Percentiles rank a stretch among this genome's conserved stretches.
Conservation (phyloP, 2,329 filamentous ascomycete genomes). For the Didymellaceae sp. region DNA sequence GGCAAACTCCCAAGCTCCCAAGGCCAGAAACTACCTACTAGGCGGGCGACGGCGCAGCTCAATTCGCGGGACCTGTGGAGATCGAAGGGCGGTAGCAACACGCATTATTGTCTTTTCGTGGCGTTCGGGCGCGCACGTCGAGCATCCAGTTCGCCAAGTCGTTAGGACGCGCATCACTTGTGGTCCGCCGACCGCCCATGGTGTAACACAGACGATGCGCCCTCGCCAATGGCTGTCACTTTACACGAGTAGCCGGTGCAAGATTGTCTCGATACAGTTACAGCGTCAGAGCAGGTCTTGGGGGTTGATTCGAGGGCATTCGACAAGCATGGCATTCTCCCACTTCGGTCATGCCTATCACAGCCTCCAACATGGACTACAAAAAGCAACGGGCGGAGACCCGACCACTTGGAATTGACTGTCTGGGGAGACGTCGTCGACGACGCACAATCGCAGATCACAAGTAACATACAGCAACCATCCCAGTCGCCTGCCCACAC, state of each 20-base stretch:
- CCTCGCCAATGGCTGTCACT: conserved; percentile 13
- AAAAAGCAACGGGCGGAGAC: conserved; percentile 16
- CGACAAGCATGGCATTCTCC: neutral
- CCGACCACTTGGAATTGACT: conserved; percentile 13
- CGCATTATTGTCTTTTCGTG: conserved; percentile 35
- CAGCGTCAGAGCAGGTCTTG: conserved; percentile 10
- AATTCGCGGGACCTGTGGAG: conserved; percentile 20
- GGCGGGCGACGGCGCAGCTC: conserved; percentile 25
- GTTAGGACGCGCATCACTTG: conserved; percentile 11
- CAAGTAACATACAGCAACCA: conserved; percentile 12
- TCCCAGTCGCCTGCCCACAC: conserved; percentile 8
- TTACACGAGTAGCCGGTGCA: conserved; percentile 16
- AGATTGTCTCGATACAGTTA: conserved; percentile 18
- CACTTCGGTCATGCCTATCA: neutral
- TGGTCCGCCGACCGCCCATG: neutral
- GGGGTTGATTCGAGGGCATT: conserved; percentile 1
- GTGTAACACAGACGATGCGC: conserved; percentile 19
- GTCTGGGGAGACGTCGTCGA: conserved; percentile 6
- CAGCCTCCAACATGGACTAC: conserved; percentile 1
- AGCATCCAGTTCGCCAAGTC: conserved; percentile 22
- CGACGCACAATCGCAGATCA: conserved; percentile 17
- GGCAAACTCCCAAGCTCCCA: neutral
- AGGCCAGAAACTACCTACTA: conserved; percentile 9
- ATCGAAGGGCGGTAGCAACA: conserved; percentile 25
- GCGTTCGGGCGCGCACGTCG: conserved; percentile 31